These are phyloP conservation scores for Hibiscus mutabilis DNA, from an alignment of 345 rosid species.

Conservation along the genomic window DNA sequence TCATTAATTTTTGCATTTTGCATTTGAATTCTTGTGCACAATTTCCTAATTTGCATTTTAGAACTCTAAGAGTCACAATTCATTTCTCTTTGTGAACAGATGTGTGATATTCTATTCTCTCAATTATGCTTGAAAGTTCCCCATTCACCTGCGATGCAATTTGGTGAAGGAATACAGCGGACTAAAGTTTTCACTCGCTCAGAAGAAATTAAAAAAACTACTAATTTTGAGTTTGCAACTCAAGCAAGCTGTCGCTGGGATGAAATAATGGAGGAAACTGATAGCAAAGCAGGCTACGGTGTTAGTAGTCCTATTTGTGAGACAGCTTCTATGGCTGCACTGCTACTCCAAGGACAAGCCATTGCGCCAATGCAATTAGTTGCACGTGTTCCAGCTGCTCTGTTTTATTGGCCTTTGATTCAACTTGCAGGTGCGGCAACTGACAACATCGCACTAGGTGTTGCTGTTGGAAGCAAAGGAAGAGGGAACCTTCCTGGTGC, in stretches of 20 bases:
- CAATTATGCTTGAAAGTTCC: slow-evolving; percentile 94
- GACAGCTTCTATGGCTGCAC: slow-evolving; percentile 91
- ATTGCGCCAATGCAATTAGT: slow-evolving; percentile 90
- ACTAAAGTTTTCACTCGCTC: slow-evolving; percentile 28
- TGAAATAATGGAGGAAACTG: slow-evolving; percentile 41
- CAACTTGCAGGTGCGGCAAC: slow-evolving; percentile 97
- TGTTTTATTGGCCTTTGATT: slow-evolving; percentile 96
- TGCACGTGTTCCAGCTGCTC: slow-evolving; percentile 84
- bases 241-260: slow-evolving; percentile 29
- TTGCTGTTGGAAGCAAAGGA: slow-evolving; percentile 99
- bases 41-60: not conserved
- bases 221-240: slow-evolving; percentile 29
- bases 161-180: slow-evolving; percentile 37
- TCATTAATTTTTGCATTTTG: not conserved
- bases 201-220: slow-evolving; percentile 37
- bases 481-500: slow-evolving; percentile 97
- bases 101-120: slow-evolving; percentile 96
- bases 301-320: slow-evolving; percentile 39
- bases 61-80: not conserved
- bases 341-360: slow-evolving; percentile 85
- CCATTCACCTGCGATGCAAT: slow-evolving; percentile 29
- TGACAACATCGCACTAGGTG: slow-evolving; percentile 85
- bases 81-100: slow-evolving; percentile 44
- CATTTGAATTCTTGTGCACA: not conserved
- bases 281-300: slow-evolving; percentile 36